phyloP scores from a whole-genome alignment of 1,284 basidiomycete genomes.

The Austroboletus olivaceoglutinosus region DNA sequence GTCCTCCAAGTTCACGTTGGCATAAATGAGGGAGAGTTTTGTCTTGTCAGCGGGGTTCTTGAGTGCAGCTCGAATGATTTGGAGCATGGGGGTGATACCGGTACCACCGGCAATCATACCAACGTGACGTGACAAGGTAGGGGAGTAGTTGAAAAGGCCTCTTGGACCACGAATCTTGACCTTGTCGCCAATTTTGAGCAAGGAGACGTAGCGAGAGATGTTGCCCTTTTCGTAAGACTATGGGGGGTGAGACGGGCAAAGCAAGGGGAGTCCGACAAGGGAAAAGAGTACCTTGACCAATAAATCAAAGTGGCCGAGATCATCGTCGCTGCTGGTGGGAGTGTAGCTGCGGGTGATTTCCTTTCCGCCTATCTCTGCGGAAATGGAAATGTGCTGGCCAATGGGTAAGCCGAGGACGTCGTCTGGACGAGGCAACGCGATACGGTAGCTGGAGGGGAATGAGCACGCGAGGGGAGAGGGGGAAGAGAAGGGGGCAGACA shows the following conservation, averaged over 20 bases:
- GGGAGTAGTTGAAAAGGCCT: constrained; percentile 84
- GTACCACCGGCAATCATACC: constrained; percentile 97
- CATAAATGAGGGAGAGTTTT: constrained; percentile 85
- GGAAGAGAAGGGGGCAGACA: constrained; percentile 52
- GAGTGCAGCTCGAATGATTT: constrained; percentile 89
- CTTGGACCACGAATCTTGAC: constrained; percentile 94
- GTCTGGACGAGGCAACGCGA: constrained; percentile 70
- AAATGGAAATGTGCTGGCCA: constrained; percentile 94
- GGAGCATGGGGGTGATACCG: constrained; percentile 97
- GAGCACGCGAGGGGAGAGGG: neutral
- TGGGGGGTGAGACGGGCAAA: neutral
- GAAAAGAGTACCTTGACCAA: constrained; percentile 81
- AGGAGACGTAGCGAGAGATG: constrained; percentile 82
- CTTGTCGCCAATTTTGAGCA: constrained; percentile 81
- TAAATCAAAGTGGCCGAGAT: constrained; percentile 92
- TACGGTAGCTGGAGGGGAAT: constrained; percentile 73
- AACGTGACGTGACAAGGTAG: constrained; percentile 69
- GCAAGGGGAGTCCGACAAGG: neutral
- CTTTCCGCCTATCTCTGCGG: constrained; percentile 91
- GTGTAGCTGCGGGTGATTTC: constrained; percentile 91
- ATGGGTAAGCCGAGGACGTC: constrained; percentile 91
- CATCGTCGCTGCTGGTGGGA: constrained; percentile 89
- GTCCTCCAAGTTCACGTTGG: constrained; percentile 89
- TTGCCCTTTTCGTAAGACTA: constrained; percentile 97
- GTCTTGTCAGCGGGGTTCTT: constrained; percentile 86